Base-by-base conservation (phyloP, 2,329 filamentous ascomycete species). In the Alternaria alternata region DNA sequence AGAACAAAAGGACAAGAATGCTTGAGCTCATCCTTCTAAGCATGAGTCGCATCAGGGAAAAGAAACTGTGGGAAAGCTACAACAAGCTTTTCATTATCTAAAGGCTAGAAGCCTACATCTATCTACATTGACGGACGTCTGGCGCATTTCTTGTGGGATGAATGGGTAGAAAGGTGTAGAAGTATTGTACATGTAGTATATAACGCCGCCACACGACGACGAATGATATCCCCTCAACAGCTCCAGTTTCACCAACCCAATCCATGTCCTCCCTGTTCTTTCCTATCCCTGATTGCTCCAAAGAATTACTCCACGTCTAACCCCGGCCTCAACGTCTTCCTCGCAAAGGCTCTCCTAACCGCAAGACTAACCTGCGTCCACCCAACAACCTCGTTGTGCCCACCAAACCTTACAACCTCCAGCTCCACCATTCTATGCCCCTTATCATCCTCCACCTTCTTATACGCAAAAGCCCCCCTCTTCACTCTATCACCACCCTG, bases 351-450 rank as follows among this genome's bases (percentile, higher is more conserved):
- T 60, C 88, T 84, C 81, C 89, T 84, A 0, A 91, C 83, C 2
- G 89, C 89, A 39, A 91, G 78, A 8, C 85, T 76, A 16, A 92
- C 86, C 4, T 88, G 84, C 1, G 88, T 84, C 71, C 87, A 90
- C 7, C 86, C 86, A 75, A 91, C 85, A 39, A 93, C 83, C 51
- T 86, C 81, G 72, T 92, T 93, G 73, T 94, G 91, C 6, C 81
- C 81, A 12, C 82, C 82, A 65, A 75, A 78, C 64, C 78, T 71
- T 59, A 82, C 71, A 63, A 82, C 66, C 72, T 83, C 81, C 58
- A 81, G 68, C 57, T 80, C 76, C 4, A 83, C 68, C 38, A 66
- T 68, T 38, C 77, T 57, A 62, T 67, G 64, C 11, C 61, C 70
- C 51, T 60, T 65, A 58, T 42, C 66, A 69, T 65, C 72, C 67